Percentiles rank a stretch among this genome's conserved stretches.
Evolutionary conservation across 1,284 basidiomycete genomes (phyloP).

Genomic region (Ceratobasidium sp.): DNA sequence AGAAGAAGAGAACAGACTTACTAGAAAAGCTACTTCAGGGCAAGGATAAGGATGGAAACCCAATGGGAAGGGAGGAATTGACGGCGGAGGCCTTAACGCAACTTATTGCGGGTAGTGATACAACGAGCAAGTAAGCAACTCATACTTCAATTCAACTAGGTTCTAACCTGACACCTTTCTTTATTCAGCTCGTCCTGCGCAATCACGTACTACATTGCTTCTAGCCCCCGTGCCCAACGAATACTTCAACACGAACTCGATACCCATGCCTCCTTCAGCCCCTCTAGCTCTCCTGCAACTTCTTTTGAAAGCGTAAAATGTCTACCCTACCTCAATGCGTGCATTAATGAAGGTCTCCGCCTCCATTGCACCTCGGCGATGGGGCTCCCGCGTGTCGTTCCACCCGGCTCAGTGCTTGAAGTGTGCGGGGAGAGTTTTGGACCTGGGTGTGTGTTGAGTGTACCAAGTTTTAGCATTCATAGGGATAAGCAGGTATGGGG

Average conservation of each 20-base stretch:
- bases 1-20: slow-evolving; percentile 75
- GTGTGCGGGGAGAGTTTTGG: slow-evolving; percentile 71
- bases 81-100: slow-evolving; percentile 88
- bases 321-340: slow-evolving; percentile 80
- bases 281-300: slow-evolving; percentile 59
- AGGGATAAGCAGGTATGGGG: slow-evolving; percentile 78
- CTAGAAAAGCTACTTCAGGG: slow-evolving; percentile 80
- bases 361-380: slow-evolving; percentile 75
- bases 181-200: slow-evolving; percentile 77
- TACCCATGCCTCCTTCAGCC: slow-evolving; percentile 69
- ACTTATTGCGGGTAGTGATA: slow-evolving; percentile 84
- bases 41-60: slow-evolving; percentile 79
- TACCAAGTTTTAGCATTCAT: slow-evolving; percentile 83
- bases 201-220: slow-evolving; percentile 83
- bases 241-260: slow-evolving; percentile 86
- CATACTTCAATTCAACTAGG: background rate
- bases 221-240: slow-evolving; percentile 70
- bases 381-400: slow-evolving; percentile 82
- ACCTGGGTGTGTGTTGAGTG: slow-evolving; percentile 76
- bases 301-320: slow-evolving; percentile 70
- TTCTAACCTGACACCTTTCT: background rate
- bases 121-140: slow-evolving; percentile 75
- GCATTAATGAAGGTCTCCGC: slow-evolving; percentile 84
- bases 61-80: slow-evolving; percentile 80
- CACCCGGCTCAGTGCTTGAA: slow-evolving; percentile 69